Base-by-base conservation (phyloP, 768 basidiomycete species). In the Lactarius hengduanensis region DNA sequence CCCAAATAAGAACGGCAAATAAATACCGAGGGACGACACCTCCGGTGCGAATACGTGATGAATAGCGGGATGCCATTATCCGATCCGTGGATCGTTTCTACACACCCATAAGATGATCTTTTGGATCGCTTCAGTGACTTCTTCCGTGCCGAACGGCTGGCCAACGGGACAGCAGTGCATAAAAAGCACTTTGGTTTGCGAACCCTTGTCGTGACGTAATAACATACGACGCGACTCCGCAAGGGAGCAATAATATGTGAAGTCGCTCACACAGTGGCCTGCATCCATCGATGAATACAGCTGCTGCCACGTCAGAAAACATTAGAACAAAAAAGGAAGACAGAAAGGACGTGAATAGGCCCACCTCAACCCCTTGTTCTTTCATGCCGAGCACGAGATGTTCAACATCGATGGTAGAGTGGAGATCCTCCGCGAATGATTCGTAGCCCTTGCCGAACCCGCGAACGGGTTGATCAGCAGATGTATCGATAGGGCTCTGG, bases 241-340 rank as follows among this genome's bases (percentile, higher is more conserved):
- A 28, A 90, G 80, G 11, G 88, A 89, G 71, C 87, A 87, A 72
- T 88, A 91, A 73, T 88, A 90, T 67, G 87, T 83, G 74, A 88
- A 91, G 76, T 91, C 89, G 72, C 86, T 89, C 16, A 90, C 76
- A 73, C 87, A 91, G 72, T 88, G 87, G 0, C 89, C 89, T n/a
- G 88, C 86, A 71, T 91, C 90, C 79, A 85, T 82, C 4, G 89
- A 90, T 18, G 85, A 81, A 72, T 85, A 84, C 22, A 90, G 84
- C 76, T 86, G 79, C 85, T 88, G 71, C 45, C 55, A 62, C 64
- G 30, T 57, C 54, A 56, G 32, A 61, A 58, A 26, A 38, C 26
- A 59, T 10, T 34, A 8, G 1, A 34, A 34, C 32, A 8, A 57
- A 8, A n/a, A 40, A 22, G 13, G 41, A 36, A 45, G 30, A 43